Conservation (phyloP, 2,329 filamentous ascomycete species). For the Aureobasidium mangrovei region DNA sequence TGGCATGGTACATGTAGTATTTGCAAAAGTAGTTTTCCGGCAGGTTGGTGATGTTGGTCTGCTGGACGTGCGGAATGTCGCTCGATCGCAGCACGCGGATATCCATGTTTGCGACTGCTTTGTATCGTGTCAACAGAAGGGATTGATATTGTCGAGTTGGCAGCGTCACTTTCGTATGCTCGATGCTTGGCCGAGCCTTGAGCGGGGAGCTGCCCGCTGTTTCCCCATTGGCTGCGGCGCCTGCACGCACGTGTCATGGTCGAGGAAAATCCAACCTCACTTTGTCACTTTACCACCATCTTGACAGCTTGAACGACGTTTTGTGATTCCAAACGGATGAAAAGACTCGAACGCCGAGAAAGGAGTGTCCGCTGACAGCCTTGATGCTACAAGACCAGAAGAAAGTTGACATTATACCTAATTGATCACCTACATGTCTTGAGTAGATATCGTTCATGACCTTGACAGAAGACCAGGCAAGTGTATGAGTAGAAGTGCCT, state of each 20-base stretch:
- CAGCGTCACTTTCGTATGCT: not conserved
- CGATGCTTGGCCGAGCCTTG: not conserved
- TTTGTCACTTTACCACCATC: not conserved
- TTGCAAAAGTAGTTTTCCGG: slow-evolving; percentile 99
- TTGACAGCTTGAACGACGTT: not conserved
- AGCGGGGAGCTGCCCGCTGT: not conserved
- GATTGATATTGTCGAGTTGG: not conserved
- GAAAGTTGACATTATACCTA: no score
- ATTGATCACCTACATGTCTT: no score
- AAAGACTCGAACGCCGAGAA: no score
- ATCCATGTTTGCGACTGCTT: slow-evolving; percentile 54
- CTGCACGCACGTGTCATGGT: not conserved
- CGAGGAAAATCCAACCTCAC: not conserved
- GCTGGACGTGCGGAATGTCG: slow-evolving; percentile 87
- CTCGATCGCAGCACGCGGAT: slow-evolving; percentile 77
- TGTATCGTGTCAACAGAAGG: no score
- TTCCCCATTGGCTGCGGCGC: no score
- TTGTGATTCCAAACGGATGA: no score
- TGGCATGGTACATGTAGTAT: slow-evolving; percentile 98
- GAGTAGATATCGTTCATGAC: no score
- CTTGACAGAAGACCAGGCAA: no score
- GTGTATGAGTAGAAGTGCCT: no score
- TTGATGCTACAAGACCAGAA: no score
- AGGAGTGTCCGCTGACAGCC: no score
- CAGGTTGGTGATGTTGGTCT: slow-evolving; percentile 97